phyloP scores from a whole-genome alignment of 2,329 filamentous ascomycete genomes.

The Intubia oerlemansii region DNA sequence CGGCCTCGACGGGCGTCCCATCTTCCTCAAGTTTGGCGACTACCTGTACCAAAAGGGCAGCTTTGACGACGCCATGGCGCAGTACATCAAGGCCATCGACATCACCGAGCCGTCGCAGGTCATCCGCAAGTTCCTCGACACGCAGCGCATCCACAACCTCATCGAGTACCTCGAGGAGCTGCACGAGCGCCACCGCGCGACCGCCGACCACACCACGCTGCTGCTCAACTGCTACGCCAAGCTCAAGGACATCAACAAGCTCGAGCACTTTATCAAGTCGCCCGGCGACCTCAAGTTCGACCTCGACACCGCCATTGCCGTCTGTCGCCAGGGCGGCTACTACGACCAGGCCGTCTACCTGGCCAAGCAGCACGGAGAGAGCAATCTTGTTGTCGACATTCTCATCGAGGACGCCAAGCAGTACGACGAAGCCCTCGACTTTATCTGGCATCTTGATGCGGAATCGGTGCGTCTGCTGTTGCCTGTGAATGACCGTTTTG shows the following conservation, averaged over 20 bases:
- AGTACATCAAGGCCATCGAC: conserved; percentile 90
- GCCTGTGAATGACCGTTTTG: not conserved
- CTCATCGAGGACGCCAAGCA: conserved; percentile 87
- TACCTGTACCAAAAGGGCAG: conserved; percentile 87
- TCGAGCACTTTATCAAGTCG: conserved; percentile 92
- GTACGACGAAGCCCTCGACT: conserved; percentile 72
- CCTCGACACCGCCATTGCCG: conserved; percentile 85
- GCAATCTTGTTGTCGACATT: conserved; percentile 85
- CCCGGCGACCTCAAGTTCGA: conserved; percentile 92
- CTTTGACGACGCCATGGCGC: conserved; percentile 97
- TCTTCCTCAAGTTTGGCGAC: conserved; percentile 86
- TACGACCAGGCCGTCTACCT: conserved; percentile 92
- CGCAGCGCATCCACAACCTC: conserved; percentile 89
- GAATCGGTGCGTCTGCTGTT: conserved; percentile 32
- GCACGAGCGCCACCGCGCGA: conserved; percentile 83
- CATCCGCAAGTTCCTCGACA: conserved; percentile 89
- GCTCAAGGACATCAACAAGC: conserved; percentile 86
- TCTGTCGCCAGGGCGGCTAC: conserved; percentile 95
- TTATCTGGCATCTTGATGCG: conserved; percentile 74
- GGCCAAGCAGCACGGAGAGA: conserved; percentile 83
- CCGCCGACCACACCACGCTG: conserved; percentile 84
- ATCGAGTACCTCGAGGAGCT: conserved; percentile 95
- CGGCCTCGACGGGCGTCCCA: conserved; percentile 62
- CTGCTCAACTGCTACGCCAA: conserved; percentile 96
- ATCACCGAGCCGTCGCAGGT: conserved; percentile 92